Evolutionary conservation across 208 protist species (phyloP).

Genomic region (Wallacemonas sp.): DNA sequence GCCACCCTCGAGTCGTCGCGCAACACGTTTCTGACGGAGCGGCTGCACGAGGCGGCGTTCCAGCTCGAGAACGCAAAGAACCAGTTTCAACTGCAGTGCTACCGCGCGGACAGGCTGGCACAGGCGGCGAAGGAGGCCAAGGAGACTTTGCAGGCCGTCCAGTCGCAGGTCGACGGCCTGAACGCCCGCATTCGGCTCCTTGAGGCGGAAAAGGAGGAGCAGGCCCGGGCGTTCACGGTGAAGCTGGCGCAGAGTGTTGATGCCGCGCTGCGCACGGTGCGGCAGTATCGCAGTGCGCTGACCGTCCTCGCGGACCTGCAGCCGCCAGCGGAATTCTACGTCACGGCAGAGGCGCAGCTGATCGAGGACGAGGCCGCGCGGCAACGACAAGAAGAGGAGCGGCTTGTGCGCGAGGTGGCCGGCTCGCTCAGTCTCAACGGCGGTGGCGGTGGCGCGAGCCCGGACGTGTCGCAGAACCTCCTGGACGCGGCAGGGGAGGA

Average conservation of each 20-base stretch:
- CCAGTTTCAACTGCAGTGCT: slow-evolving; percentile 90
- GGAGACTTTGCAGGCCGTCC: slow-evolving; percentile 36
- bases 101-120: slow-evolving; percentile 73
- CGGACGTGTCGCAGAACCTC: not conserved
- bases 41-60: slow-evolving; percentile 77
- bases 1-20: slow-evolving; percentile 63
- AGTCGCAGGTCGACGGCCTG: slow-evolving; percentile 40
- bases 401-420: not conserved
- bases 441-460: not conserved
- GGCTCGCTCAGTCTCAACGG: not conserved
- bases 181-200: slow-evolving; percentile 35
- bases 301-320: slow-evolving; percentile 20
- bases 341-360: slow-evolving; percentile 10
- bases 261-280: slow-evolving; percentile 36
- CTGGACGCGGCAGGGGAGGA: not conserved
- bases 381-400: not conserved
- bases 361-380: slow-evolving; percentile 8
- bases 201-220: slow-evolving; percentile 36
- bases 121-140: slow-evolving; percentile 51
- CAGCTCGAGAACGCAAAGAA: slow-evolving; percentile 89
- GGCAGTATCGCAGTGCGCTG: slow-evolving; percentile 28
- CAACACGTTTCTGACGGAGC: slow-evolving; percentile 74
- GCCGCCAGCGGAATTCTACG: slow-evolving; percentile 11
- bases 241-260: slow-evolving; percentile 37
- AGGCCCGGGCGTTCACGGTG: slow-evolving; percentile 55